Conservation (phyloP, 257 asterid species). For the Solanum medicagineum region DNA sequence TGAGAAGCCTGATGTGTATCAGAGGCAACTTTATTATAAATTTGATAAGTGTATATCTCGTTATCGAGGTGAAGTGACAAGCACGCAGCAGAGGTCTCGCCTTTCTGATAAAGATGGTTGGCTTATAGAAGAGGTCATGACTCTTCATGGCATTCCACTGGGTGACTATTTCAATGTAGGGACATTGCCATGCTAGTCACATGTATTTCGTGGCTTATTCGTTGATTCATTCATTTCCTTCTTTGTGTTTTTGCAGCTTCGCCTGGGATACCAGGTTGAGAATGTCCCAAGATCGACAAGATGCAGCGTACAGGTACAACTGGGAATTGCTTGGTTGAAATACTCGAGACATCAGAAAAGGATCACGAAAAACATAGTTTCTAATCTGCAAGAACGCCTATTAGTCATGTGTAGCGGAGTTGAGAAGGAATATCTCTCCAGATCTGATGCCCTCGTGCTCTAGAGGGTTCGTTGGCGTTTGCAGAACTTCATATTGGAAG, state of each 20-base stretch:
- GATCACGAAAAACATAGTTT: slow-evolving; percentile 63
- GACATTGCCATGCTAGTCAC: background rate
- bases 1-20: slow-evolving; percentile 70
- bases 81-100: slow-evolving; percentile 86
- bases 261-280: slow-evolving; percentile 74
- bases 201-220: background rate
- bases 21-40: slow-evolving; percentile 82
- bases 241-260: slow-evolving; percentile 49
- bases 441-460: background rate
- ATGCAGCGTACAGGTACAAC: slow-evolving; percentile 68
- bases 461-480: background rate
- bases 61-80: slow-evolving; percentile 85
- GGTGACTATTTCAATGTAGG: slow-evolving; percentile 90
- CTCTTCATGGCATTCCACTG: slow-evolving; percentile 90
- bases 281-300: slow-evolving; percentile 62
- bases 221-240: background rate
- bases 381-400: slow-evolving; percentile 69
- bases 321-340: slow-evolving; percentile 81
- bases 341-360: slow-evolving; percentile 61
- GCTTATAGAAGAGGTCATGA: slow-evolving; percentile 94
- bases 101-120: slow-evolving; percentile 56
- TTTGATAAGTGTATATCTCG: slow-evolving; percentile 71
- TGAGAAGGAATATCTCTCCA: slow-evolving; percentile 83
- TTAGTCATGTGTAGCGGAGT: slow-evolving; percentile 62
- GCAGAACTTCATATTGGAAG: background rate